Evolutionary conservation across 164 flowering plant species (phyloP).

Genomic region (Annona squamosa): DNA sequence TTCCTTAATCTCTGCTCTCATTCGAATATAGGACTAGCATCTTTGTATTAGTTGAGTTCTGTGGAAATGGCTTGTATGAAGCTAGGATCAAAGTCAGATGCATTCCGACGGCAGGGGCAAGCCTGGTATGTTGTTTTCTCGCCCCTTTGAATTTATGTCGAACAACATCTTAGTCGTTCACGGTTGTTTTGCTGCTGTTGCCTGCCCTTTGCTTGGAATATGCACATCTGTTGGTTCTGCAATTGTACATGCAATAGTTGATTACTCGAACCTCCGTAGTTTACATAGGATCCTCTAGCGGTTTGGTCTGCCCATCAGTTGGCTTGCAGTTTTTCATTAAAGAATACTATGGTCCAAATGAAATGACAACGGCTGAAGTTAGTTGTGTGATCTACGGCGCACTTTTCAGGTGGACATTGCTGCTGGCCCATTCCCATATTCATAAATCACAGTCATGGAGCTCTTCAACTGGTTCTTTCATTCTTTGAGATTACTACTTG

Average conservation of each 20-base stretch:
- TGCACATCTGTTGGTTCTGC: not conserved
- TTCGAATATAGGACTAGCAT: not conserved
- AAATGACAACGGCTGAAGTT: no score
- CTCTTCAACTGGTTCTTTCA: no score
- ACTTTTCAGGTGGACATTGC: no score
- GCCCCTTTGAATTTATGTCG: not conserved
- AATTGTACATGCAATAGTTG: not conserved
- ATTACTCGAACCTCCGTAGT: not conserved
- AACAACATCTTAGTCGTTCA: not conserved
- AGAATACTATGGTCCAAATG: no score
- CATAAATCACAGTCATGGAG: no score
- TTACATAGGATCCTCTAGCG: not conserved
- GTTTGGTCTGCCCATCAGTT: no score
- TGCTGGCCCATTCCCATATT: no score
- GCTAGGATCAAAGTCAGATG: conserved; percentile 80
- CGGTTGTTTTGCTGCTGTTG: not conserved
- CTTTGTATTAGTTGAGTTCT: not conserved
- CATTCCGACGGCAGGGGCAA: conserved; percentile 75
- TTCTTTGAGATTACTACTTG: no score
- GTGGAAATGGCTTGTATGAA: conserved; percentile 72
- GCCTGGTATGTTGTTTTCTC: conserved; percentile 53
- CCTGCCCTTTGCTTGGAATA: not conserved
- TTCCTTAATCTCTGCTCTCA: not conserved
- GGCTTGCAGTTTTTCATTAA: no score
- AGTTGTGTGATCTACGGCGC: no score